A percentile compares a stretch with the other conserved stretches of the same genome.
These are phyloP conservation scores for Grosmannia clavigera DNA, from an alignment of 2,329 filamentous ascomycete genomes.

Conservation along the genomic window DNA sequence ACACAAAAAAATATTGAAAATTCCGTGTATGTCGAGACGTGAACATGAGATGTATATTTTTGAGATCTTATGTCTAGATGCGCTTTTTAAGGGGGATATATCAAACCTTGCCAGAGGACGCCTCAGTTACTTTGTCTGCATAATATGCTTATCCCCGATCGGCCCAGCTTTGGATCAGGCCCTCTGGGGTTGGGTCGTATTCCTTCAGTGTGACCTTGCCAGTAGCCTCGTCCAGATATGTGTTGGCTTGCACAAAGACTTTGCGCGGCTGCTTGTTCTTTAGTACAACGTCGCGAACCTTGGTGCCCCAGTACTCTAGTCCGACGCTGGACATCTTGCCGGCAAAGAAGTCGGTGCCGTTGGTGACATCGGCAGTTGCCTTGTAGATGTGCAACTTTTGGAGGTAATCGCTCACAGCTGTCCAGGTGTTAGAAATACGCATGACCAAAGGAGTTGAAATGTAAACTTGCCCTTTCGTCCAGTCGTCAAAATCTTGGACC, in stretches of 20 bases:
- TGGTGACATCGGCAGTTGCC: slow-evolving; percentile 70
- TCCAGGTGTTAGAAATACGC: not conserved
- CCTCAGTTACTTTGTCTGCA: not conserved
- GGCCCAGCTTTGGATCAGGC: slow-evolving; percentile 73
- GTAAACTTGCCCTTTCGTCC: slow-evolving; percentile 50
- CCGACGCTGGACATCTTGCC: slow-evolving; percentile 67
- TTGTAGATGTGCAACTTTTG: slow-evolving; percentile 92
- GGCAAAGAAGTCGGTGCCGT: slow-evolving; percentile 68
- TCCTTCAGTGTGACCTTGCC: slow-evolving; percentile 69
- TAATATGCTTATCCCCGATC: slow-evolving; percentile 33
- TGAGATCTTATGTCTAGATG: too few relatives aligned
- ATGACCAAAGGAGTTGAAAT: not conserved
- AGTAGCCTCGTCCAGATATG: slow-evolving; percentile 52
- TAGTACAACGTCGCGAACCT: slow-evolving; percentile 64
- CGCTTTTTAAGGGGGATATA: too few relatives aligned
- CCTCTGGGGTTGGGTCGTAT: slow-evolving; percentile 70
- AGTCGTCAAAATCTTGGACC: slow-evolving; percentile 71
- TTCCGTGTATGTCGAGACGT: not conserved
- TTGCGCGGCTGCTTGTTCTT: slow-evolving; percentile 72
- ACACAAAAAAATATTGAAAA: slow-evolving; percentile 6
- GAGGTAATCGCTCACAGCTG: slow-evolving; percentile 71
- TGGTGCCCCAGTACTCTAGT: slow-evolving; percentile 68
- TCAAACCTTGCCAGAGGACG: not conserved
- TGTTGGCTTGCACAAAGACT: slow-evolving; percentile 92
- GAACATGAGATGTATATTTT: not conserved